These are phyloP conservation scores for Graphiopsis chlorocephala DNA, from an alignment of 2,329 filamentous ascomycete species.

Conservation along the genomic window DNA sequence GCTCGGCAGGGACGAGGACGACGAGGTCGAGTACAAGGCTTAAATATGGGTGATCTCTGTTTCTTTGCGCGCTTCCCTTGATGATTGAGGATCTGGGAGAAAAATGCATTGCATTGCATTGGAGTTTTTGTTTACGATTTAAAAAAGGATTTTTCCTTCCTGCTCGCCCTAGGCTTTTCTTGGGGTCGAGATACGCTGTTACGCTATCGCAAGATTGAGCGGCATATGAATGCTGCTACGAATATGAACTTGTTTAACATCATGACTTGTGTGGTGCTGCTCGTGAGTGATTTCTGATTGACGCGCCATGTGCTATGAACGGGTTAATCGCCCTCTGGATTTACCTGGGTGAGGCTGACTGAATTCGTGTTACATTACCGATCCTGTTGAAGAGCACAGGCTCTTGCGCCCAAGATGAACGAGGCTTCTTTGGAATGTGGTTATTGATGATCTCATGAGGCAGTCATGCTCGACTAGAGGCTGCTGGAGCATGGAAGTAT, in stretches of 20 bases:
- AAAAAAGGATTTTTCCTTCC: too few species aligned
- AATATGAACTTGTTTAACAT: not conserved
- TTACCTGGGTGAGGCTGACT: too few species aligned
- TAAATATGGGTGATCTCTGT: not conserved
- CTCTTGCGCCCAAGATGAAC: too few species aligned
- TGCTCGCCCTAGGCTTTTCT: not conserved
- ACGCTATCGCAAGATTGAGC: not conserved
- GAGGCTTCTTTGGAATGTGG: too few species aligned
- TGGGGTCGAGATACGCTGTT: not conserved
- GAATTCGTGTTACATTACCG: too few species aligned
- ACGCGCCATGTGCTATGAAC: too few species aligned
- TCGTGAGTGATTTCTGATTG: not conserved
- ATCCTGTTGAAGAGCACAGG: too few species aligned
- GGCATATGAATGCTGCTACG: not conserved
- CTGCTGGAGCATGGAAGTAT: too few species aligned
- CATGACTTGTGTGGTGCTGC: not conserved
- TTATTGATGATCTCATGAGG: too few species aligned
- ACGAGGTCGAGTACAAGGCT: constrained; percentile 15
- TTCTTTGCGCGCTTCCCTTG: not conserved
- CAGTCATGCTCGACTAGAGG: too few species aligned
- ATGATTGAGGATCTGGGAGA: not conserved
- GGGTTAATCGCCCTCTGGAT: too few species aligned
- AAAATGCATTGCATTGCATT: not conserved
- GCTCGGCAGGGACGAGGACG: constrained; percentile 5
- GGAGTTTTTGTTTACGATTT: not conserved